Evolutionary conservation across 495 filamentous ascomycete species (phyloP).

Genomic region (Penicillium angulare): DNA sequence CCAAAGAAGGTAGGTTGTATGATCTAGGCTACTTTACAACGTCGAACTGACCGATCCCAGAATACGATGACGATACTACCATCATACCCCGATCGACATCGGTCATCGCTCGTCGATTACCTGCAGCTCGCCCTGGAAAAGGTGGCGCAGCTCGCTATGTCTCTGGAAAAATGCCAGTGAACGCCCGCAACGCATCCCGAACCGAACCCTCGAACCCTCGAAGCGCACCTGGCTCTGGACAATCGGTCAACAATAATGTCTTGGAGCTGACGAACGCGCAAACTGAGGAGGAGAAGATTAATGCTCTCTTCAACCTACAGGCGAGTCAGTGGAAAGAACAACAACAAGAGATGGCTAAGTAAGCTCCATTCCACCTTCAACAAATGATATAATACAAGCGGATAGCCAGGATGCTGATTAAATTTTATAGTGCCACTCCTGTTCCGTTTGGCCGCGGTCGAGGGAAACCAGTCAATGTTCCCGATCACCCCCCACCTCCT

Average conservation of each 20-base stretch:
- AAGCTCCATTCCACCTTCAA: slow-evolving; percentile 38
- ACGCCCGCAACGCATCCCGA: slow-evolving; percentile 75
- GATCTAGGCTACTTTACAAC: not conserved
- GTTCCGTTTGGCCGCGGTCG: slow-evolving; percentile 56
- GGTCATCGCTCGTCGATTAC: slow-evolving; percentile 85
- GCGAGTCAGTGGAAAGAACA: slow-evolving; percentile 84
- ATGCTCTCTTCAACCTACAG: slow-evolving; percentile 80
- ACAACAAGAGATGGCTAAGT: slow-evolving; percentile 91
- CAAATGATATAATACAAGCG: not conserved
- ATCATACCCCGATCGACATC: slow-evolving; percentile 93
- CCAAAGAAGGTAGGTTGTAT: slow-evolving; percentile 70
- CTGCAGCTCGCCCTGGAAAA: slow-evolving; percentile 73
- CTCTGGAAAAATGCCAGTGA: slow-evolving; percentile 92
- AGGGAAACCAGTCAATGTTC: slow-evolving; percentile 69
- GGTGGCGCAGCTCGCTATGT: slow-evolving; percentile 94
- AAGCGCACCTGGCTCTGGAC: slow-evolving; percentile 33
- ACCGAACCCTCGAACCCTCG: slow-evolving; percentile 62
- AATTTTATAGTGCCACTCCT: slow-evolving; percentile 56
- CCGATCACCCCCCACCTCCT: slow-evolving; percentile 84
- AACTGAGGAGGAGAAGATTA: slow-evolving; percentile 88
- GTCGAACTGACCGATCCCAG: slow-evolving; percentile 41
- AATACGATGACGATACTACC: slow-evolving; percentile 94
- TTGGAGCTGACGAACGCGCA: slow-evolving; percentile 66
- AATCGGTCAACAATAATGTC: slow-evolving; percentile 52
- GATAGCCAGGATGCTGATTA: slow-evolving; percentile 32